These are phyloP conservation scores for Solanum infundibuliforme DNA, from an alignment of 257 asterid species.

Conservation along the genomic window DNA sequence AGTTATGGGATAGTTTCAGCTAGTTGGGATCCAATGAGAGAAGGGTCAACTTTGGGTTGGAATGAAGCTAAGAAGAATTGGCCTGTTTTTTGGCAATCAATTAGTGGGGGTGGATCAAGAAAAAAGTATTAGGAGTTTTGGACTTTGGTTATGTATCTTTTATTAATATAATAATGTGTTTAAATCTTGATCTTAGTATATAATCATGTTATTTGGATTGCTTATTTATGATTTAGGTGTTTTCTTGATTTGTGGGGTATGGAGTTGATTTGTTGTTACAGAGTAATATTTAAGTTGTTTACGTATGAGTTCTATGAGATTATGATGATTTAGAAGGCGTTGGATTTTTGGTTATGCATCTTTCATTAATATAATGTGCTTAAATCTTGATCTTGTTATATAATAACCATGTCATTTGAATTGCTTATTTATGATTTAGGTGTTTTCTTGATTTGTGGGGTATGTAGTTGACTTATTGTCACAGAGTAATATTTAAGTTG, in stretches of 20 bases:
- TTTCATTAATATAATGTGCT: neutral
- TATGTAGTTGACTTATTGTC: neutral
- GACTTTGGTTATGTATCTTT: neutral
- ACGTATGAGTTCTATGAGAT: too few species aligned
- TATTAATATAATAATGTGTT: neutral
- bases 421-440: neutral
- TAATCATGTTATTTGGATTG: neutral
- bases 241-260: neutral
- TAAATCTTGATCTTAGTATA: neutral
- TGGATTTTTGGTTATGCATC: neutral
- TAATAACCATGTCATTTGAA: neutral
- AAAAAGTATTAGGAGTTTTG: conserved; percentile 18
- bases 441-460: neutral
- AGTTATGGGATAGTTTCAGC: conserved; percentile 95
- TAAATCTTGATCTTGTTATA: neutral
- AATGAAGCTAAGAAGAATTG: conserved; percentile 86
- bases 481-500: too few species aligned
- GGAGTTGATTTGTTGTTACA: neutral
- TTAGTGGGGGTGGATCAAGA: conserved; percentile 44
- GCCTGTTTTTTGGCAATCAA: conserved; percentile 92
- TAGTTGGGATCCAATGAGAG: conserved; percentile 97
- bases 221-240: neutral
- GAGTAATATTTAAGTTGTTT: too few species aligned
- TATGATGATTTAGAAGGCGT: neutral
- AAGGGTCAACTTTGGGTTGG: conserved; percentile 89